Evolutionary conservation across 2,329 filamentous ascomycete species (phyloP).

Genomic region (Exophiala oligosperma): DNA sequence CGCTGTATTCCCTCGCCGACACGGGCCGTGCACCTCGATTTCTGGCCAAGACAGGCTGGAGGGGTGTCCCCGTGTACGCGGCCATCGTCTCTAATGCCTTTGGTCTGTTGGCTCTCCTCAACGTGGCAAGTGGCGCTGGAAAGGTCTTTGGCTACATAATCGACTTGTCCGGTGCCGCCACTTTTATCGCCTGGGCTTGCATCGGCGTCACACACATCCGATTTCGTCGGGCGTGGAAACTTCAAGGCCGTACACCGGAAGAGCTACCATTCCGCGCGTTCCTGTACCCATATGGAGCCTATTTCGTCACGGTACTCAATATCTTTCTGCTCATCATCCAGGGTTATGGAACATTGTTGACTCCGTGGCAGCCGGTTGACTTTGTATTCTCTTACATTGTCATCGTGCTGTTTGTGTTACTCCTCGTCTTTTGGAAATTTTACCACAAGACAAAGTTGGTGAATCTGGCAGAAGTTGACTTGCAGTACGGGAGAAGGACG

Average conservation of each 20-base stretch:
- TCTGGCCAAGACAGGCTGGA: slow-evolving; percentile 50
- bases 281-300: slow-evolving; percentile 75
- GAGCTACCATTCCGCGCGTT: slow-evolving; percentile 81
- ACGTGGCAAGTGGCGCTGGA: slow-evolving; percentile 25
- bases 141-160: slow-evolving; percentile 50
- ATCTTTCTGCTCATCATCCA: slow-evolving; percentile 74
- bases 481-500: not conserved
- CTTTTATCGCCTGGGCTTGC: slow-evolving; percentile 52
- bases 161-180: slow-evolving; percentile 48
- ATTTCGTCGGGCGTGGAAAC: slow-evolving; percentile 75
- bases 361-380: slow-evolving; percentile 4
- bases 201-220: slow-evolving; percentile 65
- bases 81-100: slow-evolving; percentile 57
- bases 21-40: slow-evolving; percentile 55
- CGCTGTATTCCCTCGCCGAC: slow-evolving; percentile 49
- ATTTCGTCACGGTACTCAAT: slow-evolving; percentile 75
- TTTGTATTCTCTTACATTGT: slow-evolving; percentile 17
- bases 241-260: slow-evolving; percentile 65
- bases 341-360: slow-evolving; percentile 74
- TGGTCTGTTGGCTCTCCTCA: slow-evolving; percentile 44
- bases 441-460: slow-evolving; percentile 36
- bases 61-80: slow-evolving; percentile 57
- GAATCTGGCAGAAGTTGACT: not conserved
- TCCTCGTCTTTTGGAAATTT: slow-evolving; percentile 45
- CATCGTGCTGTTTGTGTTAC: slow-evolving; percentile 7